Conservation (phyloP, 2,329 filamentous ascomycete genomes). For the Beauveria asiatica region DNA sequence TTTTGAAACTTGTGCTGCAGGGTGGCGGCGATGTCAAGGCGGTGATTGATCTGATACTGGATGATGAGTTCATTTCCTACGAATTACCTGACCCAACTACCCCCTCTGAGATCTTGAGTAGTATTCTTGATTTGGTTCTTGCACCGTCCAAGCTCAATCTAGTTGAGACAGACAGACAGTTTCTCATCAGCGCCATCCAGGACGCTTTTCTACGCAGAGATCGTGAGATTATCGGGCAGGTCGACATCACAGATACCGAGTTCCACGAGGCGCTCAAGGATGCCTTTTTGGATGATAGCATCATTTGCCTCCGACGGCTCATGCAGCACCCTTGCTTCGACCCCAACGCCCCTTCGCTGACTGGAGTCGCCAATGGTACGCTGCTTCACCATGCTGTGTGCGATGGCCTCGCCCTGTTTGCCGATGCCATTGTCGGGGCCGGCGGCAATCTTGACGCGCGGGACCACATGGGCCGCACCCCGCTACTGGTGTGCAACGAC, state of each 20-base stretch:
- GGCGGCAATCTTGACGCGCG: constrained; percentile 21
- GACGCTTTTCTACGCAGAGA: background rate
- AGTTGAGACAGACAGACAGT: background rate
- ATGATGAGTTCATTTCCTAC: background rate
- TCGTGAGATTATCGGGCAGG: background rate
- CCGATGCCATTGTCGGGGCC: constrained; percentile 20
- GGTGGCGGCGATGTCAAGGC: constrained; percentile 14
- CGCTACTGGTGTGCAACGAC: constrained; percentile 26
- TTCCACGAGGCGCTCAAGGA: constrained; percentile 18
- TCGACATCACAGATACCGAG: constrained; percentile 13
- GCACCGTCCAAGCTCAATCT: constrained; percentile 4
- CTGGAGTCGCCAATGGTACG: constrained; percentile 15
- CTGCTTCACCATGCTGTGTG: constrained; percentile 25
- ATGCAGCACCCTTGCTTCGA: constrained; percentile 23
- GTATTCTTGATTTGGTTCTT: constrained; percentile 8
- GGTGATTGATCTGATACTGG: constrained; percentile 12
- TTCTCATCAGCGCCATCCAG: background rate
- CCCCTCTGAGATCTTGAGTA: background rate
- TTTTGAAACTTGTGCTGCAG: constrained; percentile 18
- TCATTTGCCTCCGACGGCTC: constrained; percentile 20
- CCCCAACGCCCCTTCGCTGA: constrained; percentile 17
- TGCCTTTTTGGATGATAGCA: constrained; percentile 20
- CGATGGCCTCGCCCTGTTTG: constrained; percentile 17
- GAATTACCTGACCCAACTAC: background rate
- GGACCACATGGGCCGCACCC: constrained; percentile 25